Conservation (phyloP, 2,329 filamentous ascomycete species). For the Ophiostoma populinum region DNA sequence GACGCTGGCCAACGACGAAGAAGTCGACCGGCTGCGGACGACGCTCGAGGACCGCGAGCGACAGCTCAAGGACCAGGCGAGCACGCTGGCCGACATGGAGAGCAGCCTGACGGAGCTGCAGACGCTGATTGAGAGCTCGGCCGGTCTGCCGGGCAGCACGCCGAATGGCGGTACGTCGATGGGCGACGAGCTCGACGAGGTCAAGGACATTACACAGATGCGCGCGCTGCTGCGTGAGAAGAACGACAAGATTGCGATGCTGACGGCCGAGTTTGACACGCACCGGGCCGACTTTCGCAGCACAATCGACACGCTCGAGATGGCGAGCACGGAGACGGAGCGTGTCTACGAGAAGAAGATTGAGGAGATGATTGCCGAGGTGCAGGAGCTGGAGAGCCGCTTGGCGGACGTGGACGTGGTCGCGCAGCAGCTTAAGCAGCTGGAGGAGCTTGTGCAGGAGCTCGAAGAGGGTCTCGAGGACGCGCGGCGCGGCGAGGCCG, state of each 20-base stretch:
- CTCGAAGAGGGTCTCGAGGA: constrained; percentile 94
- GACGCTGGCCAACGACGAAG: constrained; percentile 35
- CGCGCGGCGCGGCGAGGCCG: constrained; percentile 80
- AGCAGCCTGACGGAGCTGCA: constrained; percentile 63
- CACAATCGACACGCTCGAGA: constrained; percentile 89
- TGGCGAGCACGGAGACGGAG: constrained; percentile 90
- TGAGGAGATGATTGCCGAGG: constrained; percentile 66
- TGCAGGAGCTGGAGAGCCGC: constrained; percentile 65
- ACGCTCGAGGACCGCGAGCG: constrained; percentile 71
- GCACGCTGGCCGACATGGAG: constrained; percentile 78
- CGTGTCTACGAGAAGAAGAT: constrained; percentile 91
- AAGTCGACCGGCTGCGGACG: constrained; percentile 53
- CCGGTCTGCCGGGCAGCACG: constrained; percentile 22
- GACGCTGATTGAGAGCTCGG: constrained; percentile 44
- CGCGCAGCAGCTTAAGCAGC: constrained; percentile 77
- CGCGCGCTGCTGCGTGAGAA: constrained; percentile 78
- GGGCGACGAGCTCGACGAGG: constrained; percentile 31
- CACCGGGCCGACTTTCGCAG: constrained; percentile 92
- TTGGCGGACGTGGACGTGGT: constrained; percentile 85
- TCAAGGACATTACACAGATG: constrained; percentile 42
- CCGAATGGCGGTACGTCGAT: constrained; percentile 15
- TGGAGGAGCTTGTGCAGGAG: constrained; percentile 92
- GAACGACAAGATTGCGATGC: constrained; percentile 86
- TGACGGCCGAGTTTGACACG: constrained; percentile 87
- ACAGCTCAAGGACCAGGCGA: constrained; percentile 76